Evolutionary conservation across 2,329 filamentous ascomycete genomes (phyloP).

Genomic region (Harringtonia lauricola): DNA sequence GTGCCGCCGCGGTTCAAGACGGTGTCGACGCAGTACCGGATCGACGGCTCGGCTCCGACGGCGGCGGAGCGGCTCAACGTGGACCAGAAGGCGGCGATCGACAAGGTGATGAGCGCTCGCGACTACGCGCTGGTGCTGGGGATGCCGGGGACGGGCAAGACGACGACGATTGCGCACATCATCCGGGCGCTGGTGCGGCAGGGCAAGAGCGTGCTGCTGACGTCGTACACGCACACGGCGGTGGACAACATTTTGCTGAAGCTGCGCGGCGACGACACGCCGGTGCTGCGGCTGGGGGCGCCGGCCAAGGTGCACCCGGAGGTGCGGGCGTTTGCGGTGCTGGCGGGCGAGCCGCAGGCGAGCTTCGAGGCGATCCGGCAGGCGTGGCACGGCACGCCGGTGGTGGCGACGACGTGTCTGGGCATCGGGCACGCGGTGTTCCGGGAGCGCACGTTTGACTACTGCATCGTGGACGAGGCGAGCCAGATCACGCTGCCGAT

Average conservation of each 20-base stretch:
- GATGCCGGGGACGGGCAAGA: conserved; percentile 98
- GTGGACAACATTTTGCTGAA: conserved; percentile 98
- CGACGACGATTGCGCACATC: conserved; percentile 95
- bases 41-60: conserved; percentile 25
- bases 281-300: conserved; percentile 76
- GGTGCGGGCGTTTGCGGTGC: conserved; percentile 71
- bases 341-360: conserved; percentile 62
- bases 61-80: conserved; percentile 62
- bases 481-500: conserved; percentile 95
- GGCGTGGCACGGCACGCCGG: conserved; percentile 73
- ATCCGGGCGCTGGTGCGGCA: conserved; percentile 81
- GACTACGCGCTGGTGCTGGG: conserved; percentile 96
- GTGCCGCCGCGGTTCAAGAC: conserved; percentile 63
- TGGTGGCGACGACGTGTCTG: conserved; percentile 92
- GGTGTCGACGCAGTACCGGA: conserved; percentile 48
- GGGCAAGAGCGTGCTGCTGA: conserved; percentile 84
- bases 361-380: conserved; percentile 75
- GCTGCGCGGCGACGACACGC: conserved; percentile 45
- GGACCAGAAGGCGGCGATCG: conserved; percentile 76
- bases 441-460: conserved; percentile 82
- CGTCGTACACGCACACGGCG: conserved; percentile 93
- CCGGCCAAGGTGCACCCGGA: conserved; percentile 79
- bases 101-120: conserved; percentile 89
- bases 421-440: conserved; percentile 86
- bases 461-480: conserved; percentile 96